Conservation (phyloP, 2,329 filamentous ascomycete species). For the Gaeumannomyces tritici region DNA sequence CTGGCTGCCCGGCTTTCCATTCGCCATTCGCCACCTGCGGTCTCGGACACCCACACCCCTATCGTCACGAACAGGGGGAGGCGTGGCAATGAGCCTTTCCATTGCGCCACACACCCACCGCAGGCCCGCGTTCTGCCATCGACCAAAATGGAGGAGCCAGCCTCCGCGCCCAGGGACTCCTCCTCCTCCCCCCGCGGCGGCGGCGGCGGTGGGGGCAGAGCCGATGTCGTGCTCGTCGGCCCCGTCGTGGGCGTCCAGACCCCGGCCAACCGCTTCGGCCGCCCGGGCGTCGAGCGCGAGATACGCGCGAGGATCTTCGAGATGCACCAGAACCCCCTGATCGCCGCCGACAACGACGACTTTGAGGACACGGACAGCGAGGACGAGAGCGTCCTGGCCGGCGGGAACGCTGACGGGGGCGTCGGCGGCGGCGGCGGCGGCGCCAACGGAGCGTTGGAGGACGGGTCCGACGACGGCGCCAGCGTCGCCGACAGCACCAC, state of each 20-base stretch:
- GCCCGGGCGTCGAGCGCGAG: neutral
- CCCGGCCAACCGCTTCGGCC: slow-evolving; percentile 13
- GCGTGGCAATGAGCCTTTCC: neutral
- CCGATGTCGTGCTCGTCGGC: slow-evolving; percentile 15
- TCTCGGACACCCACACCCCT: no score
- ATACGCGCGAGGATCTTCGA: slow-evolving; percentile 8
- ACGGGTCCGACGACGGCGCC: neutral
- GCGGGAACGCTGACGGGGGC: no score
- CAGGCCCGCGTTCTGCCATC: neutral
- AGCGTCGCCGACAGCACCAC: neutral
- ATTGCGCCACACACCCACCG: no score
- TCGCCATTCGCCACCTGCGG: no score
- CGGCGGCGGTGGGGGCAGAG: no score
- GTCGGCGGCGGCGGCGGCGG: neutral
- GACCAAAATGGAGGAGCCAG: neutral
- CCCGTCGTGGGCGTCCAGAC: slow-evolving; percentile 17
- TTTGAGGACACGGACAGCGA: slow-evolving; percentile 4
- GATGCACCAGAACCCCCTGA: slow-evolving; percentile 3
- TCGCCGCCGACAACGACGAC: slow-evolving; percentile 7
- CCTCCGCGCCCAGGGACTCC: neutral
- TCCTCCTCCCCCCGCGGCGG: no score
- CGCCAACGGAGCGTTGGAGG: neutral
- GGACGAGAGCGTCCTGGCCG: neutral
- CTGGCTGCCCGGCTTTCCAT: no score
- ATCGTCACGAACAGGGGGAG: neutral